These are phyloP conservation scores for Allantophomopsis cytisporea DNA, from an alignment of 2,329 filamentous ascomycete species.

Conservation along the genomic window DNA sequence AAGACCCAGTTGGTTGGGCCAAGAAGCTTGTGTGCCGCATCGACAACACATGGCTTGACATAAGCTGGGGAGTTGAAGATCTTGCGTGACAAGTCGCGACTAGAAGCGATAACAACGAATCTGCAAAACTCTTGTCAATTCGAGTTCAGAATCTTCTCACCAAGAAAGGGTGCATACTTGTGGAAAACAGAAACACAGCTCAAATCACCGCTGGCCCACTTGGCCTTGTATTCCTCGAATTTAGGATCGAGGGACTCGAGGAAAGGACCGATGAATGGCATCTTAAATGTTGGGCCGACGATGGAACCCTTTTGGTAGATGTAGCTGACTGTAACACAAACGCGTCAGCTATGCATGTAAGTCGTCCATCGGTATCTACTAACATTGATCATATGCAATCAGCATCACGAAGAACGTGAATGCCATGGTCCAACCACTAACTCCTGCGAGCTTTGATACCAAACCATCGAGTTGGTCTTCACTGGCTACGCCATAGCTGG, in stretches of 20 bases:
- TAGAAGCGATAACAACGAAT: conserved; percentile 94
- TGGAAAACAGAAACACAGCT: conserved; percentile 99
- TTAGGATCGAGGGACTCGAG: conserved; percentile 83
- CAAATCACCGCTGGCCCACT: conserved; percentile 83
- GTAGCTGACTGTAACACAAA: conserved; percentile 48
- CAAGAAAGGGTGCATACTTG: conserved; percentile 49
- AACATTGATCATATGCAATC: conserved; percentile 84
- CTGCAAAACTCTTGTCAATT: conserved; percentile 26
- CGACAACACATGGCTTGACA: conserved; percentile 94
- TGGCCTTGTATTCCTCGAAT: conserved; percentile 79
- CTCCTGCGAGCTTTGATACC: conserved; percentile 7
- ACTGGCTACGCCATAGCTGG: conserved; percentile 12
- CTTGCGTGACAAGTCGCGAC: conserved; percentile 89
- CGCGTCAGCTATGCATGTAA: too few relatives aligned
- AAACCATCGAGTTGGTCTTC: conserved; percentile 12
- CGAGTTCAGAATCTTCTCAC: too few relatives aligned
- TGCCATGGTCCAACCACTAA: conserved; percentile 49
- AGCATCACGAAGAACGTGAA: conserved; percentile 58
- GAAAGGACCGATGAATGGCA: conserved; percentile 90
- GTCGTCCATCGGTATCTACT: conserved; percentile 17
- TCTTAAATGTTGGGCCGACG: conserved; percentile 60
- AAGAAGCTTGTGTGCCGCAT: conserved; percentile 85
- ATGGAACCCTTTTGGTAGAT: conserved; percentile 64
- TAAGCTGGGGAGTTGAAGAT: conserved; percentile 88
- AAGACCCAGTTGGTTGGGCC: conserved; percentile 94